Evolutionary conservation across 2,329 filamentous ascomycete genomes (phyloP).

Genomic region (Neonectria magnoliae): DNA sequence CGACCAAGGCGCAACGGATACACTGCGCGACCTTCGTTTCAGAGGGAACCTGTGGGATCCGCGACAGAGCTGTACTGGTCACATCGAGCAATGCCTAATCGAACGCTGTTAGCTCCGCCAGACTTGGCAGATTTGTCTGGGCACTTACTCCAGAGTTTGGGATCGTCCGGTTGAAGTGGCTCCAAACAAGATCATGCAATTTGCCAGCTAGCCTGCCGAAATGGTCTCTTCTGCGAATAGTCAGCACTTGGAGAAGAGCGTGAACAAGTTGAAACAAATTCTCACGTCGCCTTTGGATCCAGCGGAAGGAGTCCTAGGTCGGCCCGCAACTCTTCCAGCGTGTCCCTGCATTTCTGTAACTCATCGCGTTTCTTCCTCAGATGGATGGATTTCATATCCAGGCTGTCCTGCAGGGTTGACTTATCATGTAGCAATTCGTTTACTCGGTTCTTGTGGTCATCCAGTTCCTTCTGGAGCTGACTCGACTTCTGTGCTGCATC

Average conservation of each 20-base stretch:
- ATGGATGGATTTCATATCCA: not conserved
- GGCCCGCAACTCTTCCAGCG: not conserved
- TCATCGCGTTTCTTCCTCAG: not conserved
- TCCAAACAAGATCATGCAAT: not conserved
- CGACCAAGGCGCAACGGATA: slow-evolving; percentile 9
- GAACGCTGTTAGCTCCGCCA: not conserved
- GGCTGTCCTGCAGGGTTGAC: not conserved
- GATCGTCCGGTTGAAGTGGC: not conserved
- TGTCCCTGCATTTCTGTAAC: not conserved
- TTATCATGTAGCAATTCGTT: not conserved
- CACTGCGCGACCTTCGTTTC: not conserved
- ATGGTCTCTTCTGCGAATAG: not conserved
- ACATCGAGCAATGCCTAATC: not conserved
- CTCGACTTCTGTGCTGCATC: not conserved
- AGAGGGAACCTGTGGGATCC: slow-evolving; percentile 1
- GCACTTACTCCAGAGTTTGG: not conserved
- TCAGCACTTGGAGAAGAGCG: not conserved
- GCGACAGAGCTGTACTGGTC: not conserved
- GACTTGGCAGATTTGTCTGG: not conserved
- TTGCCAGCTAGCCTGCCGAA: not conserved
- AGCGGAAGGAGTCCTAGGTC: not conserved
- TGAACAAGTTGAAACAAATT: not conserved
- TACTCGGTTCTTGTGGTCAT: not conserved
- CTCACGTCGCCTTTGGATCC: not conserved
- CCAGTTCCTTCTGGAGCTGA: not conserved